Evolutionary conservation across 1,284 basidiomycete genomes (phyloP), one percentile per base, ranked within the genome.

Genomic region (Fomitopsis pinicola): DNA sequence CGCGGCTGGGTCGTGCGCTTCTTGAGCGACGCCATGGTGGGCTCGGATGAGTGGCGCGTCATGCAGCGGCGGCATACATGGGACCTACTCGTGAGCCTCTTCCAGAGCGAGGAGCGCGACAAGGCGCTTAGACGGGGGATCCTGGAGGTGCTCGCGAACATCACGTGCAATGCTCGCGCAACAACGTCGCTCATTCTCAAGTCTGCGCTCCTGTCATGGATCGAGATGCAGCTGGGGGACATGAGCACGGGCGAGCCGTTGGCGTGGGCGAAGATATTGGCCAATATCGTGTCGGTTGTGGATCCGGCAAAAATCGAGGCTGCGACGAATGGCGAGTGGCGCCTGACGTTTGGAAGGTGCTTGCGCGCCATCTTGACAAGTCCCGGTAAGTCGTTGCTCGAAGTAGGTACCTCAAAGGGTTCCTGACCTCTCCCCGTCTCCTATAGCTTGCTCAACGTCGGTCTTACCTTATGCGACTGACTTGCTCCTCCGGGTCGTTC

Each of bases 1-100:
- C 81, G 94, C 22, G 80, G 80, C 2, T 98, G 95, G 95, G 95
- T 98, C 55, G 76, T 98, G 46, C 82, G 88, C 46, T 91, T 95
- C 72, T 75, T 98, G 42, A 80, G 88, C 0, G 94, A 97, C 67
- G 92, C 91, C 0, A 87, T 94, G 80, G 79, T 81, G 60, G 82
- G 84, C 40, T 78, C 78, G 0, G 81, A 84, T 59, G 95, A 97
- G 68, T 97, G 95, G 94, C 81, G 80, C 40, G 82, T 95, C 1
- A 76, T 96, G 62, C 88, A 87, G 68, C 80, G 93, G 50, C 76
- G 95, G 35, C 92, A 95, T 71, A 94, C 92, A 0, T 95, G 93
- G 90, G 91, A 94, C 63, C 77, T 97, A 35, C 75, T 97, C 3
- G 88, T 91, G 0, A 93, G 91, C 66, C 72, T 96, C 57, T 95